Percentiles rank a stretch among this genome's conserved stretches.
Conservation (phyloP, 805 yeast species). For the Spathaspora gorwiae region DNA sequence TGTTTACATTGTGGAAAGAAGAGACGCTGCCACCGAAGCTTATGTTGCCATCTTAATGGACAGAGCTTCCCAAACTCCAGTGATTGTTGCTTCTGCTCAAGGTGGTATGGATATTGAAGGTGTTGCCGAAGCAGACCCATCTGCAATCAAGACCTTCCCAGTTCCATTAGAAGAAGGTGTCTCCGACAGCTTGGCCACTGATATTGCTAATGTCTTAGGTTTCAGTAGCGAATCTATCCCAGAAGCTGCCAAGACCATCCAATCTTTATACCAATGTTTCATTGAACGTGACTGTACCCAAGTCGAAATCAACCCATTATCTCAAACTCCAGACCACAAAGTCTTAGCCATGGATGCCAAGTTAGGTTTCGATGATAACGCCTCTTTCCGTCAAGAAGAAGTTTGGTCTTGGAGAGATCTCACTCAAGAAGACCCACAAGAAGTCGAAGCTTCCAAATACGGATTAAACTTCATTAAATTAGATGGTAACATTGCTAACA, state of each 20-base stretch:
- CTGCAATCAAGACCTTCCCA: slow-evolving; percentile 84
- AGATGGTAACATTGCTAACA: slow-evolving; percentile 97
- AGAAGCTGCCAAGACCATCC: slow-evolving; percentile 83
- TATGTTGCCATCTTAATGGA: slow-evolving; percentile 93
- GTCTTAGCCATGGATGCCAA: slow-evolving; percentile 99
- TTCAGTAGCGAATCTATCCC: slow-evolving; percentile 72
- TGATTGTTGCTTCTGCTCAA: slow-evolving; percentile 92
- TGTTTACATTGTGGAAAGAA: slow-evolving; percentile 92
- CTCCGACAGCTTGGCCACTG: slow-evolving; percentile 66
- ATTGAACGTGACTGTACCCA: slow-evolving; percentile 93
- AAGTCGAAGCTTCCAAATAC: slow-evolving; percentile 83
- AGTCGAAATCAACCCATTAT: slow-evolving; percentile 96
- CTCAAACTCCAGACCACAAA: slow-evolving; percentile 85
- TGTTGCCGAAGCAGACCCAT: slow-evolving; percentile 88
- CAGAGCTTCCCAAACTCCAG: slow-evolving; percentile 83
- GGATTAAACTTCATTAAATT: slow-evolving; percentile 95
- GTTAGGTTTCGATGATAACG: slow-evolving; percentile 96
- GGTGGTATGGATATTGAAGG: slow-evolving; percentile 99
- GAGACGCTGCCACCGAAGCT: slow-evolving; percentile 90
- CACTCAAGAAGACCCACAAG: slow-evolving; percentile 97
- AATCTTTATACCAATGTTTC: slow-evolving; percentile 85
- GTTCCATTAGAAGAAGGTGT: slow-evolving; percentile 77
- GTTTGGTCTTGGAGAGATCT: slow-evolving; percentile 95
- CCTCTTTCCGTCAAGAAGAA: slow-evolving; percentile 90
- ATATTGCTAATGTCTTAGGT: slow-evolving; percentile 77